phyloP scores from a whole-genome alignment of 2,329 filamentous ascomycete genomes.

The Albophoma yamanashiensis region DNA sequence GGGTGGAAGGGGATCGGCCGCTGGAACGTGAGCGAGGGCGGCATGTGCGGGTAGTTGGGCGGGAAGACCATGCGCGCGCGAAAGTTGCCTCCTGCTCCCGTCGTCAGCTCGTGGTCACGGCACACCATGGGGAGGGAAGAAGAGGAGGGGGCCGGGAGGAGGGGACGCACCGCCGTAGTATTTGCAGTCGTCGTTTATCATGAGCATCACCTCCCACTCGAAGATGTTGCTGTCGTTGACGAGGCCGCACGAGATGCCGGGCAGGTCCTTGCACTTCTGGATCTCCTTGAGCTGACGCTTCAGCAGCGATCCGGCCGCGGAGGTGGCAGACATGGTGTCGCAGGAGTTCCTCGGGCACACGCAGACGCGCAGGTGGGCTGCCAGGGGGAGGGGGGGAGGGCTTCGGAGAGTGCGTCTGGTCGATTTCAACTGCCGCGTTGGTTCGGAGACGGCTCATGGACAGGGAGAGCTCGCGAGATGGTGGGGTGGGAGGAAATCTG shows the following conservation, averaged over 20 bases:
- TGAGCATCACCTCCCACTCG: slow-evolving; percentile 98
- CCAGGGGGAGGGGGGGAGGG: too few species aligned
- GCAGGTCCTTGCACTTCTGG: slow-evolving; percentile 81
- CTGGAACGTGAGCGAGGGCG: slow-evolving; percentile 82
- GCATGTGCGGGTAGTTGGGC: slow-evolving; percentile 72
- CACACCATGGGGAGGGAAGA: slow-evolving; percentile 2
- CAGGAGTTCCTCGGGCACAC: background rate
- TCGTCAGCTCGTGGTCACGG: background rate
- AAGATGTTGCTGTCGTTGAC: slow-evolving; percentile 81
- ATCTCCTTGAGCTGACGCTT: slow-evolving; percentile 87
- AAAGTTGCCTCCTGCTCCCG: slow-evolving; percentile 71
- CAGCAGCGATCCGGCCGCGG: slow-evolving; percentile 62
- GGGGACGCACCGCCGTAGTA: slow-evolving; percentile 72
- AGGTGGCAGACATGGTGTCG: slow-evolving; percentile 25
- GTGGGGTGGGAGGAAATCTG: background rate
- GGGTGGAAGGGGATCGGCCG: slow-evolving; percentile 81
- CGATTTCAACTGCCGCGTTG: background rate
- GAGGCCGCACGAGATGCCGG: slow-evolving; percentile 87
- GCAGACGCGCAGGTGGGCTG: background rate
- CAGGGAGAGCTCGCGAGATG: background rate
- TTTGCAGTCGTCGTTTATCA: slow-evolving; percentile 92
- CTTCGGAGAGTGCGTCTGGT: background rate
- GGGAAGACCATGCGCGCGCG: slow-evolving; percentile 78
- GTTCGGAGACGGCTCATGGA: background rate
- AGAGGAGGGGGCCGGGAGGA: background rate